Evolutionary conservation across 2,329 filamentous ascomycete species (phyloP).

Genomic region (Sporothrix pallida): DNA sequence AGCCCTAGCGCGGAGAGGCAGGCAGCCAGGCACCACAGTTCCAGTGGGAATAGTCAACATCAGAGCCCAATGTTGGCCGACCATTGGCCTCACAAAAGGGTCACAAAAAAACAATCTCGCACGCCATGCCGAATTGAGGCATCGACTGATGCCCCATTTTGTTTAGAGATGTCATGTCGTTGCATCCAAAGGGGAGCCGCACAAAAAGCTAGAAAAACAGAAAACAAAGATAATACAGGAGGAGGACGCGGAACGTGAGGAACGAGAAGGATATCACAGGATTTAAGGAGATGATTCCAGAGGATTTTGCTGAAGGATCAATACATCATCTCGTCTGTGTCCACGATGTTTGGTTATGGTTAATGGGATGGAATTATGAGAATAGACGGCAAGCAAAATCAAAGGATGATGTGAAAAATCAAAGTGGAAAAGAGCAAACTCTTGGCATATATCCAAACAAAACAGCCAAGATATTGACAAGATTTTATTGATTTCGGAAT

Average conservation of each 20-base stretch:
- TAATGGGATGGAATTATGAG: not conserved
- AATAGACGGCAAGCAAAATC: not conserved
- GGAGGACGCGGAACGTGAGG: not conserved
- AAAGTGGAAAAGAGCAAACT: not conserved
- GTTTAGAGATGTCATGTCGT: not conserved
- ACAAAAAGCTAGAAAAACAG: not conserved
- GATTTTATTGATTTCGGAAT: not conserved
- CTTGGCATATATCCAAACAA: not conserved
- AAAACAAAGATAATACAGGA: not conserved
- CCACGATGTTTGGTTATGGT: too few relatives aligned
- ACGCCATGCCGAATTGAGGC: conserved; percentile 21
- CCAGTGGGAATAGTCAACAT: not conserved
- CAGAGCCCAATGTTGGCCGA: not conserved
- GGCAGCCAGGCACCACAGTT: not conserved
- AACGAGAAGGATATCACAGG: not conserved
- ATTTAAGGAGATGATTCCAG: not conserved
- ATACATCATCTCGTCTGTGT: not conserved
- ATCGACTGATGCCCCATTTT: not conserved
- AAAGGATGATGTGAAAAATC: not conserved
- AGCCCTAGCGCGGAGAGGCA: conserved; percentile 9
- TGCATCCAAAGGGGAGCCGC: not conserved
- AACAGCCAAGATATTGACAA: not conserved
- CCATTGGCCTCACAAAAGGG: not conserved
- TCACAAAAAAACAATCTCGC: conserved; percentile 14
- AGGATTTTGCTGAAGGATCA: not conserved